A percentile compares a stretch with the other conserved stretches of the same genome.
Evolutionary conservation across 2,329 filamentous ascomycete genomes (phyloP).

Genomic region (Xylariales sp.): DNA sequence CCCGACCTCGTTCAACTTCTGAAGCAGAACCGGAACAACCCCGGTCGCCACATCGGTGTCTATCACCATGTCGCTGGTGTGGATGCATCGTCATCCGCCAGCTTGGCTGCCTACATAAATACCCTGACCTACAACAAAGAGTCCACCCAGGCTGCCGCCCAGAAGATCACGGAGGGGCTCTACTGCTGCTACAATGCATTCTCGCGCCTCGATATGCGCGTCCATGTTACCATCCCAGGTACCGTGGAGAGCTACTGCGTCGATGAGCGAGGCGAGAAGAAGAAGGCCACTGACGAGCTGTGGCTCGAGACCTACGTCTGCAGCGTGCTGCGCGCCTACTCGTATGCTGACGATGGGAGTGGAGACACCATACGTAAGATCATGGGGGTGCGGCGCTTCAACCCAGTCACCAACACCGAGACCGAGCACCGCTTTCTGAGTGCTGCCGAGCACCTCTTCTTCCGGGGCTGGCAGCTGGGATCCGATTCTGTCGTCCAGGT

Average conservation of each 20-base stretch:
- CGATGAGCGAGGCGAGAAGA: constrained; percentile 92
- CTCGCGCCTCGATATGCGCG: constrained; percentile 95
- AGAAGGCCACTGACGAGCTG: constrained; percentile 85
- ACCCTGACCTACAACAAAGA: constrained; percentile 83
- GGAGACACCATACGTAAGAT: constrained; percentile 96
- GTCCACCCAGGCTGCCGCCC: constrained; percentile 66
- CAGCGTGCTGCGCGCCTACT: constrained; percentile 89
- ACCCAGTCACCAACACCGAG: constrained; percentile 97
- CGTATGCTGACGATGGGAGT: constrained; percentile 92
- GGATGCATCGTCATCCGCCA: constrained; percentile 95
- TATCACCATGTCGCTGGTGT: constrained; percentile 98
- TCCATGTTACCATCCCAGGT: constrained; percentile 94
- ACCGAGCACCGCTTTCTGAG: constrained; percentile 94
- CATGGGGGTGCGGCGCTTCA: constrained; percentile 94
- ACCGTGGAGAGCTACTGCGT: constrained; percentile 97
- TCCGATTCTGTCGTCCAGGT: constrained; percentile 97
- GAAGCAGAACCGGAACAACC: constrained; percentile 62
- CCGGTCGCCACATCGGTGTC: constrained; percentile 72
- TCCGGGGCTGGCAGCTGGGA: constrained; percentile 90
- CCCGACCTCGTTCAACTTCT: constrained; percentile 94
- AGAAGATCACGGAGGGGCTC: constrained; percentile 89
- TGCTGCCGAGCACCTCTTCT: constrained; percentile 91
- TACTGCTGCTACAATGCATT: constrained; percentile 99
- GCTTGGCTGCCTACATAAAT: constrained; percentile 96
- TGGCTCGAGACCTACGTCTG: constrained; percentile 98